phyloP scores from a whole-genome alignment of 2,329 filamentous ascomycete genomes.

The Epichloe bromicola region DNA sequence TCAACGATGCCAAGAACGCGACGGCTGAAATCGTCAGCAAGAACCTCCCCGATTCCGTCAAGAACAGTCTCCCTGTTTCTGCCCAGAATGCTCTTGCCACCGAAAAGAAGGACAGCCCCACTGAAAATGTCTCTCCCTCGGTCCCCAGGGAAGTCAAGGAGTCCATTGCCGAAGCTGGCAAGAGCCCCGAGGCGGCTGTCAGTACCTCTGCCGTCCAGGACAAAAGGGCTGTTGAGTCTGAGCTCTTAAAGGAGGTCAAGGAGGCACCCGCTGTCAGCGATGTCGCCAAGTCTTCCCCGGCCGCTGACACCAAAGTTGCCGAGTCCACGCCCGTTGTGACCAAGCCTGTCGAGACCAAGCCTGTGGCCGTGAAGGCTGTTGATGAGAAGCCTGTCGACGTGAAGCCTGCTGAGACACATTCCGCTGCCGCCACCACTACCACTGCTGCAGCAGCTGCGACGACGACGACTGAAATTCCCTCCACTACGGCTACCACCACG shows the following conservation, averaged over 20 bases:
- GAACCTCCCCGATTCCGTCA: slow-evolving; percentile 40
- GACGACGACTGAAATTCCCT: slow-evolving; percentile 4
- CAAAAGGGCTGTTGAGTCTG: slow-evolving; percentile 61
- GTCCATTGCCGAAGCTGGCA: slow-evolving; percentile 43
- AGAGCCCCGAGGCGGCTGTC: slow-evolving; percentile 57
- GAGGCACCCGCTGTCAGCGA: slow-evolving; percentile 22
- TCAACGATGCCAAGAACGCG: slow-evolving; percentile 19
- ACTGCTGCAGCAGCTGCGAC: not conserved
- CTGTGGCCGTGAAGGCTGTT: not conserved
- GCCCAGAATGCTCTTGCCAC: slow-evolving; percentile 35
- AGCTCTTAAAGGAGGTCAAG: slow-evolving; percentile 55
- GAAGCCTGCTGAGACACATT: not conserved
- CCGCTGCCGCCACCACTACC: not conserved
- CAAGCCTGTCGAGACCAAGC: slow-evolving; percentile 8
- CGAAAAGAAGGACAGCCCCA: slow-evolving; percentile 28
- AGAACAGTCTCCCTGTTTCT: slow-evolving; percentile 35
- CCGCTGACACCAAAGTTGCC: slow-evolving; percentile 8
- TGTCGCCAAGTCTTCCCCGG: slow-evolving; percentile 10
- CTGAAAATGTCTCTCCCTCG: slow-evolving; percentile 33
- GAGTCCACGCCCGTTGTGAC: slow-evolving; percentile 11
- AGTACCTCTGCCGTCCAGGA: slow-evolving; percentile 57
- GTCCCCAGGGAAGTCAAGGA: slow-evolving; percentile 45
- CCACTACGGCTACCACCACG: slow-evolving; percentile 8
- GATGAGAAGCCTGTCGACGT: not conserved
- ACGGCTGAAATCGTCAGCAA: slow-evolving; percentile 29